A percentile compares a stretch with the other conserved stretches of the same genome.
Conservation (phyloP, 257 asterid genomes). For the Galeopsis tetrahit region DNA sequence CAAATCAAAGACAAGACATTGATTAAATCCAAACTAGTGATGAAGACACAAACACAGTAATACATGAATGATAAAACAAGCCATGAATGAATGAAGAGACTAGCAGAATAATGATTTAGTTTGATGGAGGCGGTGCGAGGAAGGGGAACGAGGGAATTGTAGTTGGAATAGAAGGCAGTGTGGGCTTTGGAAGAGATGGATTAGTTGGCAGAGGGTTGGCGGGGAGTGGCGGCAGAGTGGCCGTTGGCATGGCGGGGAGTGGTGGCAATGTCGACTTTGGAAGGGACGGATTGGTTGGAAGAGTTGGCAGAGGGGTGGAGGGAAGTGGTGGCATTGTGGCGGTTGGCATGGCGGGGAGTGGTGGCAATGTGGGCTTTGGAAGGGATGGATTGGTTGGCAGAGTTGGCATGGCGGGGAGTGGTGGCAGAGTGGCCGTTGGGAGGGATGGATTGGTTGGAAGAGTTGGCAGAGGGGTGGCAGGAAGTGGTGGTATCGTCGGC, state of each 20-base stretch:
- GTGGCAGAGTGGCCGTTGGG: too few species aligned
- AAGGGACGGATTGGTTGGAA: too few species aligned
- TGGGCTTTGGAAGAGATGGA: conserved; percentile 22
- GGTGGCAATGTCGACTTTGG: conserved; percentile 12
- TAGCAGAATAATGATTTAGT: conserved; percentile 1
- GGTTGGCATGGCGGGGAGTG: too few species aligned
- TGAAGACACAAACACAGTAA: not conserved
- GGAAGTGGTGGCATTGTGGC: too few species aligned
- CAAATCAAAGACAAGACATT: too few species aligned
- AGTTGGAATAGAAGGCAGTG: conserved; percentile 31
- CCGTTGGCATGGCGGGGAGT: not conserved
- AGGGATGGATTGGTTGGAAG: too few species aligned
- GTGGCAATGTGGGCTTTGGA: too few species aligned
- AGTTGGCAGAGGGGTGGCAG: conserved; percentile 29
- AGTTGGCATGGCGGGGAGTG: too few species aligned
- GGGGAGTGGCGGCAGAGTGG: conserved; percentile 19
- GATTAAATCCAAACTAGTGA: too few species aligned
- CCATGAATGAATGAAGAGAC: not conserved
- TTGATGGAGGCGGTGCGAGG: conserved; percentile 43
- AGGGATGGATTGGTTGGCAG: not conserved
- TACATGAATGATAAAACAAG: not conserved
- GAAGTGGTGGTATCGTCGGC: conserved; percentile 30
- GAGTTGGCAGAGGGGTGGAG: too few species aligned
- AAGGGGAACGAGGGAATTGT: conserved; percentile 36
- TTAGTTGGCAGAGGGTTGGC: conserved; percentile 2